Evolutionary conservation across 140 eudicot genomes (phyloP), one percentile per base, ranked within the genome.

Genomic region (Erigeron philadelphicus): DNA sequence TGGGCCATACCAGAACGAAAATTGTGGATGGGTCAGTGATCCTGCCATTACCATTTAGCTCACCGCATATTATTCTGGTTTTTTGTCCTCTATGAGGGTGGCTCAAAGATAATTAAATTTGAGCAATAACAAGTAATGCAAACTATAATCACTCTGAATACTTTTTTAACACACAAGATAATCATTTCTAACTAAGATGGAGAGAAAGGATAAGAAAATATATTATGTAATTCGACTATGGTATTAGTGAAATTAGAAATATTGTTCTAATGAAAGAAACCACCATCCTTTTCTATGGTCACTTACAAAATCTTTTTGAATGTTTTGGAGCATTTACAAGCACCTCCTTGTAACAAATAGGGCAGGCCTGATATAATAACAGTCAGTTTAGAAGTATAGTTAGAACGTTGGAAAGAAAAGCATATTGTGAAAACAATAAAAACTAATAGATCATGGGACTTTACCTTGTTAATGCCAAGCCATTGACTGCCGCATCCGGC

Each of bases 391-490:
- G 15, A 42, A 45, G n/a, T 35, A 60, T 54, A 52, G 47, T 67
- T 45, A 59, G 31, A 50, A 3, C 10, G 23, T 1, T 35, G 18
- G 11, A 41, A 31, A 31, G 6, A 71, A 48, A 25, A 7, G 8
- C 17, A 61, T 43, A 50, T 9, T 23, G 69, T 74, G 4, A 31
- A 15, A 55, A 45, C 19, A 7, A 9, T 19, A 1, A 21, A 31
- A 40, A 64, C 38, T 31, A 42, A 10, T 21, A 11, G 8, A 61
- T 18, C 8, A 44, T 56, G 60, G 0, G 55, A 55, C 5, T 66
- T 77, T 83, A 89, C 98, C 85, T 93, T 93, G 73, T 93, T 93
- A 73, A 93, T 93, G 74, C 86, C 75, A 69, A 93, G 98, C 98
- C 98, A 93, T 81, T 78, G 87, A 77, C 76, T 76, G 45, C 96